These are phyloP conservation scores for Phytophthora pini DNA, from an alignment of 352 stramenopile genomes.

Conservation along the genomic window DNA sequence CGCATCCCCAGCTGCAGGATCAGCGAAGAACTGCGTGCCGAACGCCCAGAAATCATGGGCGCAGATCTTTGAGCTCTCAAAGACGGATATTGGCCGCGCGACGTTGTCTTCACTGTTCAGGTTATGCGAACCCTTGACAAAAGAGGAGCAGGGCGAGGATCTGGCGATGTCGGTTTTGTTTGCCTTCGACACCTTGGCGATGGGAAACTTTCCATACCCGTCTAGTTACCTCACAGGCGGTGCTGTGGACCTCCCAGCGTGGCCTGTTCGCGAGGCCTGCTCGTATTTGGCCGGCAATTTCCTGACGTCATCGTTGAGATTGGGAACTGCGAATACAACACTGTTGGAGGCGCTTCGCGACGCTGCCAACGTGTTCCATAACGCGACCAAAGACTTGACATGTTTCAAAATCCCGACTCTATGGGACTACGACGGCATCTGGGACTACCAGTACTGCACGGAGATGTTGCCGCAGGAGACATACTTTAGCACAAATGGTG, in stretches of 20 bases:
- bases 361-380: conserved; percentile 90
- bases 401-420: conserved; percentile 82
- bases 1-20: conserved; percentile 71
- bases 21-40: conserved; percentile 76
- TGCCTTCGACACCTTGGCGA: conserved; percentile 94
- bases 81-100: conserved; percentile 56
- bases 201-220: conserved; percentile 96
- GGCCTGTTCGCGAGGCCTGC: conserved; percentile 93
- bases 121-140: conserved; percentile 67
- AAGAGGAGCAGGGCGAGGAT: conserved; percentile 51
- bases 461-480: conserved; percentile 92
- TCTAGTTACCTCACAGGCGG: conserved; percentile 93
- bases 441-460: conserved; percentile 93
- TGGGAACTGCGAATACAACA: conserved; percentile 22
- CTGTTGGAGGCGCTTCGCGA: conserved; percentile 62
- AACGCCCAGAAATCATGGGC: conserved; percentile 87
- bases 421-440: conserved; percentile 87
- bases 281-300: conserved; percentile 66
- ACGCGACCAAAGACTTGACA: conserved; percentile 72
- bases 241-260: conserved; percentile 81
- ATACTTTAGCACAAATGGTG: conserved; percentile 89
- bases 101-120: conserved; percentile 69
- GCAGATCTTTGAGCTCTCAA: conserved; percentile 76
- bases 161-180: conserved; percentile 81
- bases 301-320: conserved; percentile 26